Evolutionary conservation across 495 filamentous ascomycete species (phyloP).

Genomic region (Elaphomyces granulatus): DNA sequence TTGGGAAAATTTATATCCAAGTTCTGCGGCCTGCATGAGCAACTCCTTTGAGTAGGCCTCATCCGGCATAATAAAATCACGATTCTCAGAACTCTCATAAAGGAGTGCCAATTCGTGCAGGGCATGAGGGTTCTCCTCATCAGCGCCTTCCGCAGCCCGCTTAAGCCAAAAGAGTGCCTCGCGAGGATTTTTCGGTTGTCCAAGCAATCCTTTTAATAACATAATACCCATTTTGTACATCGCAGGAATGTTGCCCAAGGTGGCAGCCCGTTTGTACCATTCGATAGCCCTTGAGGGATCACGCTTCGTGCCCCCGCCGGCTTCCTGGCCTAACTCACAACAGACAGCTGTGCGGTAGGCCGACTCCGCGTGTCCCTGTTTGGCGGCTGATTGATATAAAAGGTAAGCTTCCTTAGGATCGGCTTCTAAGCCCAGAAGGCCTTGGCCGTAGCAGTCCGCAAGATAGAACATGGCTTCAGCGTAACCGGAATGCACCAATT

Average conservation of each 20-base stretch:
- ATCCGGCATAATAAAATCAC: constrained; percentile 63
- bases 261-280: constrained; percentile 91
- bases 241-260: constrained; percentile 76
- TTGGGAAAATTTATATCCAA: constrained; percentile 92
- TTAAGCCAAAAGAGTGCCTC: constrained; percentile 88
- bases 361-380: constrained; percentile 66
- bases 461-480: constrained; percentile 88
- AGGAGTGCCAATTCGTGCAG: constrained; percentile 83
- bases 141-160: constrained; percentile 77
- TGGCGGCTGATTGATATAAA: constrained; percentile 88
- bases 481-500: constrained; percentile 51
- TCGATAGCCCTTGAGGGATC: constrained; percentile 90
- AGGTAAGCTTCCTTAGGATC: constrained; percentile 85
- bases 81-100: constrained; percentile 55
- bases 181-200: constrained; percentile 66
- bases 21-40: constrained; percentile 74
- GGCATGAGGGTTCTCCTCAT: constrained; percentile 85
- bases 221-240: constrained; percentile 99
- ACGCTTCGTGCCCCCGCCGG: constrained; percentile 78
- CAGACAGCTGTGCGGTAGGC: constrained; percentile 95
- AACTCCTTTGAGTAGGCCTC: constrained; percentile 62
- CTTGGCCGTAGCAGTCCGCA: constrained; percentile 78
- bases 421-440: constrained; percentile 49
- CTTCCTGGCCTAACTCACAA: constrained; percentile 91
- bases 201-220: constrained; percentile 80